These are phyloP conservation scores for Begonia loranthoides DNA, from an alignment of 306 rosid genomes.

Conservation along the genomic window DNA sequence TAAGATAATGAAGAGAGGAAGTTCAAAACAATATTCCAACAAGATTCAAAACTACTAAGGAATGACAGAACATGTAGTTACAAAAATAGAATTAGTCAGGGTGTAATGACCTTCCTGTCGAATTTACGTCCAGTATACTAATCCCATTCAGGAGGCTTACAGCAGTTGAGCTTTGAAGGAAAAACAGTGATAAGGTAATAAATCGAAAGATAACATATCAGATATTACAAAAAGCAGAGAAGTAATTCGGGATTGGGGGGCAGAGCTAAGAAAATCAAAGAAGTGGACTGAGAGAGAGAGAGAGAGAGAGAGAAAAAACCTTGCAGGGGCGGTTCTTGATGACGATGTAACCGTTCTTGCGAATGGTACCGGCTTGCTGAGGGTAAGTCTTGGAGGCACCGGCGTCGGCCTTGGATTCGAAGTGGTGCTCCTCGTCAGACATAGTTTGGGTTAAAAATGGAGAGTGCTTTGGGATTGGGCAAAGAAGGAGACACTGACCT, in stretches of 20 bases:
- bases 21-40: no score
- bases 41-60: no score
- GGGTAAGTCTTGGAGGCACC: constrained; percentile 10
- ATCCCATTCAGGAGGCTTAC: no score
- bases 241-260: no score
- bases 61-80: no score
- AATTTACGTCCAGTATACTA: no score
- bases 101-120: no score
- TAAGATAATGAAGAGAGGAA: no score
- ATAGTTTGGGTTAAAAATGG: no score
- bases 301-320: not conserved
- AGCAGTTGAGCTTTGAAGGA: no score
- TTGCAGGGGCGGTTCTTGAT: constrained; percentile 10
- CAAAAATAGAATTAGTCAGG: no score
- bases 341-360: constrained; percentile 8
- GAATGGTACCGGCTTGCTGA: constrained; percentile 10
- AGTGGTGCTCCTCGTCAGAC: constrained; percentile 11
- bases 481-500: not conserved
- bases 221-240: not conserved
- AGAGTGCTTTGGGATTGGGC: not conserved
- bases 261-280: not conserved
- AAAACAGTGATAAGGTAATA: no score
- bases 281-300: not conserved
- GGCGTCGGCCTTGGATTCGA: constrained; percentile 8
- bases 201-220: not conserved